Evolutionary conservation across 305 asterid genomes (phyloP), one percentile per base, ranked within the genome.

Genomic region (Fraxinus floribunda): DNA sequence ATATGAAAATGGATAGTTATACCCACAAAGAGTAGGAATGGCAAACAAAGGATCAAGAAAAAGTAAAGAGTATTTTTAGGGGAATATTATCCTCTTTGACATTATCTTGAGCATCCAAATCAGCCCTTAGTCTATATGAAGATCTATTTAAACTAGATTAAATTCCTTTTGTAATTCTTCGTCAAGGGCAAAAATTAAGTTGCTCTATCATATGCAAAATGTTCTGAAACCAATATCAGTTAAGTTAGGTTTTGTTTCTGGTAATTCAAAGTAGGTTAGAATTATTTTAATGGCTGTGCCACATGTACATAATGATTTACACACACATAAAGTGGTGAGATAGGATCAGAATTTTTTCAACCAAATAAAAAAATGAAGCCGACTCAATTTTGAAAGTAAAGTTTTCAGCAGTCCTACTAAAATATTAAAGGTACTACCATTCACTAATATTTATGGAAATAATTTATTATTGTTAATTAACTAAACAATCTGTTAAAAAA

Each of bases 21-120:
- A 71, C 57, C 75, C 24, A 26, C 44, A 41, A 76, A 29, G 77
- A 74, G 81, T 46, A 78, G 9, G 72, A 79, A 16, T 18, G 70
- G 55, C 55, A 44, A 44, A 44, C 55, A 44, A 11, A 44, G 55
- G 55, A 52, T 52, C 22, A 16, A 52, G 8, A 52, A 52, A 52
- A 52, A 15, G 2, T 4, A 52, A 52, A 52, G 62, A 16, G 22
- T 16, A 52, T 52, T 52, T 52, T 16, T 20, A 52, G 62, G 62
- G 57, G 57, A 46, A 13, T 38, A 38, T 38, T 38, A 38, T 38
- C 44, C 44, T 46, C 6, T 49, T 49, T 49, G 6, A 49, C 7
- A 49, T 49, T 15, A 49, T 49, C 60, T 15, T 49, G n/a, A 49
- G 60, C 16, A 41, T 49, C 6, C 20, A 49, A 49, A 15, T 15